Conservation (phyloP, 2,329 filamentous ascomycete species). For the Scortechinia acanthostroma region DNA sequence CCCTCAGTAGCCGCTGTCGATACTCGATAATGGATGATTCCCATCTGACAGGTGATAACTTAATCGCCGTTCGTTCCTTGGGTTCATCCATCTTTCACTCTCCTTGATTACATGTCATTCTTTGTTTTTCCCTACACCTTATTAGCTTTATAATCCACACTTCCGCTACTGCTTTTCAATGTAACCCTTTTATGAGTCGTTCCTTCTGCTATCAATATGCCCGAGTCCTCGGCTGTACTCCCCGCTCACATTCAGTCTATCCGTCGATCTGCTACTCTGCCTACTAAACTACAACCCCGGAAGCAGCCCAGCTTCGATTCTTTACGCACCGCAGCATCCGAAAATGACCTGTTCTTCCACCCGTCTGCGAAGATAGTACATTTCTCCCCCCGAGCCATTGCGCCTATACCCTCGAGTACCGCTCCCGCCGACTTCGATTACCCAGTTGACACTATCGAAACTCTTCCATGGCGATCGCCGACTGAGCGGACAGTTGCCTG, state of each 20-base stretch:
- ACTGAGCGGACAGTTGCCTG: slow-evolving; percentile 52
- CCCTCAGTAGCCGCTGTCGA: too few species aligned
- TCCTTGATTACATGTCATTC: too few species aligned
- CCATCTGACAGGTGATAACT: too few species aligned
- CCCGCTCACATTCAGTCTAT: not conserved
- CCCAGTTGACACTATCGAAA: slow-evolving; percentile 24
- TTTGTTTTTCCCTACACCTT: too few species aligned
- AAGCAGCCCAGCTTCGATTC: slow-evolving; percentile 1
- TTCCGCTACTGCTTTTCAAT: too few species aligned
- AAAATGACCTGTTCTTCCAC: slow-evolving; percentile 38
- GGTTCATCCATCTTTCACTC: too few species aligned
- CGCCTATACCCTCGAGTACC: not conserved
- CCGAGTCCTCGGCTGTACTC: not conserved
- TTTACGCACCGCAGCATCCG: not conserved
- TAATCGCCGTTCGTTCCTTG: too few species aligned
- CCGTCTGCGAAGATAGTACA: slow-evolving; percentile 49
- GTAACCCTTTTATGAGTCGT: too few species aligned
- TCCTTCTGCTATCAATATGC: too few species aligned
- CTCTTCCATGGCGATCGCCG: slow-evolving; percentile 47
- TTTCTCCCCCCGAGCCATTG: slow-evolving; percentile 26
- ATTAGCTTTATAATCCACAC: too few species aligned
- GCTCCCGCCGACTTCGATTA: slow-evolving; percentile 2
- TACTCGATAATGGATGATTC: too few species aligned
- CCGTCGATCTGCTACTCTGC: not conserved
- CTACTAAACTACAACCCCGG: not conserved